Evolutionary conservation across 345 rosid genomes (phyloP).

Genomic region (Ceriops decandra): DNA sequence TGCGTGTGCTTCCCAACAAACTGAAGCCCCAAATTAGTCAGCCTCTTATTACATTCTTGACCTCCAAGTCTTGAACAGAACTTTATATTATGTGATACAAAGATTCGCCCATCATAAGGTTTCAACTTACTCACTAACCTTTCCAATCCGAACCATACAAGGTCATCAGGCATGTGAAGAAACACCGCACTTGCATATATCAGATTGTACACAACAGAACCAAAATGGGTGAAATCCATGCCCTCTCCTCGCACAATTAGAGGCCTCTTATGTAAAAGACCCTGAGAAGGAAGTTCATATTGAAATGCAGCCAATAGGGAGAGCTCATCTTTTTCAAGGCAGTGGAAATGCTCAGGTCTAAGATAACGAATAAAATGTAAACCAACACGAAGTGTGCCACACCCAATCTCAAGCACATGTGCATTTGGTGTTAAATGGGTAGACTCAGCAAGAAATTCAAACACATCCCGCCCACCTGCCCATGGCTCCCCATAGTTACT

Average conservation of each 20-base stretch:
- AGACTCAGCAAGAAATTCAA: conserved; percentile 81
- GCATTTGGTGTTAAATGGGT: conserved; percentile 44
- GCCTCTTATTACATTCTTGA: conserved; percentile 69
- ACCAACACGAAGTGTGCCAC: conserved; percentile 95
- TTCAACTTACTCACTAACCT: conserved; percentile 62
- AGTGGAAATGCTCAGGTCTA: conserved; percentile 58
- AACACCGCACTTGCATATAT: conserved; percentile 97
- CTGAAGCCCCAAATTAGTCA: conserved; percentile 70
- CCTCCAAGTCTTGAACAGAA: conserved; percentile 82
- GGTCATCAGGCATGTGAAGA: conserved; percentile 93
- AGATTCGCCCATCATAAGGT: conserved; percentile 78
- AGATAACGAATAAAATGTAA: conserved; percentile 84
- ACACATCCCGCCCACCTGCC: conserved; percentile 94
- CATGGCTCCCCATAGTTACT: conserved; percentile 97
- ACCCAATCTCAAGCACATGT: conserved; percentile 85
- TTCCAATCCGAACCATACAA: conserved; percentile 91
- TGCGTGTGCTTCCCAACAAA: conserved; percentile 71
- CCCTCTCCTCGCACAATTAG: conserved; percentile 77
- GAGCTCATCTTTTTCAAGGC: conserved; percentile 92
- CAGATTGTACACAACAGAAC: conserved; percentile 62
- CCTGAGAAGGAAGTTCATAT: conserved; percentile 96
- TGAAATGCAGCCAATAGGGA: conserved; percentile 91
- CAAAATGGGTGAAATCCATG: conserved; percentile 84
- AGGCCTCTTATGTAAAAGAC: conserved; percentile 80
- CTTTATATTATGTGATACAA: conserved; percentile 89